Percentiles rank a stretch among this genome's conserved stretches.
phyloP scores from a whole-genome alignment of 2,329 filamentous ascomycete species.

The Exophiala alcalophila region DNA sequence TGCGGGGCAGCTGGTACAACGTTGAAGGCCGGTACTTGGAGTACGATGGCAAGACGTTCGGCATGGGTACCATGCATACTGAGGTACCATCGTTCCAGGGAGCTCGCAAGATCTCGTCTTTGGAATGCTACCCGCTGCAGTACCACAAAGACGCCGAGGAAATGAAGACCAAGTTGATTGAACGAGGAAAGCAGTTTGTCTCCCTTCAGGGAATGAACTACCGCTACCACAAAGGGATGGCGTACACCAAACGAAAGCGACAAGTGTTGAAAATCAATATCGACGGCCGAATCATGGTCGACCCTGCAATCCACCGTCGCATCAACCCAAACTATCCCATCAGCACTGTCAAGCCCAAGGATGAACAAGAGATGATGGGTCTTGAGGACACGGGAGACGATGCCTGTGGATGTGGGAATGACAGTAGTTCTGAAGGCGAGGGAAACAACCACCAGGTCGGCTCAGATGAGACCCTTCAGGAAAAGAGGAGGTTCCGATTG shows the following conservation, averaged over 20 bases:
- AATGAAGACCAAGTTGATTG: constrained; percentile 65
- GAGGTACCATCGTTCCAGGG: constrained; percentile 76
- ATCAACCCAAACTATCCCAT: constrained; percentile 84
- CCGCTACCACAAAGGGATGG: constrained; percentile 72
- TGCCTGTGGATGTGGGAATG: constrained; percentile 35
- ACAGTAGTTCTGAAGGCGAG: constrained; percentile 35
- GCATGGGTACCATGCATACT: constrained; percentile 66
- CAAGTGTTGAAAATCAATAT: constrained; percentile 75
- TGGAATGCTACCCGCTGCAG: constrained; percentile 72
- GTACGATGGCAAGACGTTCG: constrained; percentile 83
- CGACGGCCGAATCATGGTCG: constrained; percentile 84
- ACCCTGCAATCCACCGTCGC: constrained; percentile 74
- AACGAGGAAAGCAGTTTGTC: constrained; percentile 81
- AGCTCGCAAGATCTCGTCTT: constrained; percentile 74
- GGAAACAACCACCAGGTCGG: constrained; percentile 35
- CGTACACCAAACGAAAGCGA: constrained; percentile 79
- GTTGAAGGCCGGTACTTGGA: constrained; percentile 76
- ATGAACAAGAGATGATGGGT: constrained; percentile 49
- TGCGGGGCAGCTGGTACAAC: constrained; percentile 71
- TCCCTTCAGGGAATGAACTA: constrained; percentile 79
- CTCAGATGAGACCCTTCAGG: constrained; percentile 34
- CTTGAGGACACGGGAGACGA: constrained; percentile 35
- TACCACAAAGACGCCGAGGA: constrained; percentile 72
- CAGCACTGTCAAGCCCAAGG: constrained; percentile 69
- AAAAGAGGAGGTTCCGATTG: constrained; percentile 53